These are phyloP conservation scores for Parachaetomium inaequale DNA, from an alignment of 495 filamentous ascomycete species.

Conservation along the genomic window DNA sequence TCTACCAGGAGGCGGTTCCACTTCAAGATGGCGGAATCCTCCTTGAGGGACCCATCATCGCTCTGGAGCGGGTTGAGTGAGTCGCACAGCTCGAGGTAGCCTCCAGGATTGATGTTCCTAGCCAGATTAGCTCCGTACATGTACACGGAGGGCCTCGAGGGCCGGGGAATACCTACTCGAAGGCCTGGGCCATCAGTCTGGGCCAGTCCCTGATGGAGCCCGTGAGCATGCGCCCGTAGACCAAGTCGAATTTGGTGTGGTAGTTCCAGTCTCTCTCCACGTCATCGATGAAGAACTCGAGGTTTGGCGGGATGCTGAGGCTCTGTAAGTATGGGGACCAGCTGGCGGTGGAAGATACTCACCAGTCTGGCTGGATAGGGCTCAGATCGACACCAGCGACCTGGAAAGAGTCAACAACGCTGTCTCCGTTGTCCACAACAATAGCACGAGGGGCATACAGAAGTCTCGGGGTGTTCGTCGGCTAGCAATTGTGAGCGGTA, in stretches of 20 bases:
- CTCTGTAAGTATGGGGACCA: not conserved
- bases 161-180: not conserved
- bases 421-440: not conserved
- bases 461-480: not conserved
- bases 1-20: conserved; percentile 9
- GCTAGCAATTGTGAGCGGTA: not conserved
- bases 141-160: not conserved
- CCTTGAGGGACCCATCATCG: conserved; percentile 22
- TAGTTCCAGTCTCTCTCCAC: conserved; percentile 49
- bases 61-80: conserved; percentile 16
- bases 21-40: conserved; percentile 17
- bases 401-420: conserved; percentile 8
- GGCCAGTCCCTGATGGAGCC: conserved; percentile 51
- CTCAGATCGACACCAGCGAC: conserved; percentile 55
- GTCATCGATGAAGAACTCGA: conserved; percentile 50
- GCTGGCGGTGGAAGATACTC: not conserved
- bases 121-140: not conserved
- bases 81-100: conserved; percentile 27
- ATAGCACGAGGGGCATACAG: not conserved
- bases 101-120: conserved; percentile 24
- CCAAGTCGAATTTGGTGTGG: conserved; percentile 18
- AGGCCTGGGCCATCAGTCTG: conserved; percentile 27
- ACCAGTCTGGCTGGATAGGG: conserved; percentile 31
- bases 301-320: not conserved
- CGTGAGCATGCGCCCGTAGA: conserved; percentile 41